Evolutionary conservation across 1,284 basidiomycete species (phyloP).

Genomic region (Puccinia brachypodii): DNA sequence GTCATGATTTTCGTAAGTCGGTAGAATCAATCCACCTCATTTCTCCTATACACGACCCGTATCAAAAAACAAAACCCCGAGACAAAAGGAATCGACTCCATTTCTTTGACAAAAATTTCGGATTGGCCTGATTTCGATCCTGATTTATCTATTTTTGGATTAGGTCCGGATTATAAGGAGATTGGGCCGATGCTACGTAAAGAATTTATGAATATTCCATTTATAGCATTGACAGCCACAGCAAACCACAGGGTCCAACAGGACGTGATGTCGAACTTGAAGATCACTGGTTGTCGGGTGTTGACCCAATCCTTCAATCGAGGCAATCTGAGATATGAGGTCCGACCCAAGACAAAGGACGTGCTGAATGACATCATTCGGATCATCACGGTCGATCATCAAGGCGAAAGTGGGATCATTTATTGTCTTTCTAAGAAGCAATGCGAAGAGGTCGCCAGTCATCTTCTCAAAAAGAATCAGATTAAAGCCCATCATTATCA

Average conservation of each 20-base stretch:
- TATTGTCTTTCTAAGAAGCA: conserved; percentile 73
- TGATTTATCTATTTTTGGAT: neutral
- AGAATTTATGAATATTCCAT: conserved; percentile 74
- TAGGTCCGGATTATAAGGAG: conserved; percentile 58
- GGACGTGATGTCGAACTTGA: conserved; percentile 74
- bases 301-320: conserved; percentile 89
- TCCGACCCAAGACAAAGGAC: conserved; percentile 64
- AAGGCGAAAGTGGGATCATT: conserved; percentile 74
- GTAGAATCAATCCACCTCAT: neutral
- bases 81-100: neutral
- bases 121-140: neutral
- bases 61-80: neutral
- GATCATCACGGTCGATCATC: conserved; percentile 69
- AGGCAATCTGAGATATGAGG: conserved; percentile 71
- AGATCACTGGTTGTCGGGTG: conserved; percentile 65
- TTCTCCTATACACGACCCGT: neutral
- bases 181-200: conserved; percentile 68
- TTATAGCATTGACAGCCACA: conserved; percentile 95
- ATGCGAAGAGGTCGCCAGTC: conserved; percentile 76
- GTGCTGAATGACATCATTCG: conserved; percentile 68
- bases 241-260: conserved; percentile 74
- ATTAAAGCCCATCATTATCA: conserved; percentile 81
- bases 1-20: conserved; percentile 71
- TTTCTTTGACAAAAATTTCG: neutral
- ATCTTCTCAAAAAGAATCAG: conserved; percentile 64